A percentile compares a stretch with the other conserved stretches of the same genome.
These are phyloP conservation scores for Calonectria hongkongensis DNA, from an alignment of 2,329 filamentous ascomycete genomes.

Conservation along the genomic window DNA sequence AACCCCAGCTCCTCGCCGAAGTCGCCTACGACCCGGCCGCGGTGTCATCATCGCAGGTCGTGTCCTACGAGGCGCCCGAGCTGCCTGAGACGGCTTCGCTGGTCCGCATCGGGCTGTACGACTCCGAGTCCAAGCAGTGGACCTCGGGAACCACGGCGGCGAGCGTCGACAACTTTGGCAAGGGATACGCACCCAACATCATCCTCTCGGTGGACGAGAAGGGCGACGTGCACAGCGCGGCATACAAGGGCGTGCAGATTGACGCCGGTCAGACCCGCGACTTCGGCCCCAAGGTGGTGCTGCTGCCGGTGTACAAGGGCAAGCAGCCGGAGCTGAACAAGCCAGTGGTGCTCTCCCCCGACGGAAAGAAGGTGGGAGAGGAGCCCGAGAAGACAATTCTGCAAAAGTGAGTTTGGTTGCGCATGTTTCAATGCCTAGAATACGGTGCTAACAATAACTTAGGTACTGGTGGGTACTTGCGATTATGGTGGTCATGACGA, in stretches of 20 bases:
- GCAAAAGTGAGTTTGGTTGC: conserved; percentile 74
- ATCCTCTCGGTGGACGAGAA: conserved; percentile 69
- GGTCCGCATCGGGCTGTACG: conserved; percentile 76
- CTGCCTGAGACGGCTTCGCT: conserved; percentile 67
- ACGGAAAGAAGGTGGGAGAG: conserved; percentile 74
- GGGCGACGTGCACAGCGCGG: conserved; percentile 70
- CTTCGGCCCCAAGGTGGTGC: conserved; percentile 76
- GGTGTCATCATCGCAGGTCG: conserved; percentile 66
- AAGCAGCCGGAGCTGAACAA: conserved; percentile 77
- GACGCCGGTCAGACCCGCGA: conserved; percentile 80
- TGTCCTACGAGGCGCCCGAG: conserved; percentile 75
- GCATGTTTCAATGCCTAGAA: not conserved
- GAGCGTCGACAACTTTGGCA: conserved; percentile 74
- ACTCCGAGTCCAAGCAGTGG: conserved; percentile 68
- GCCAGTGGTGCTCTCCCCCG: conserved; percentile 76
- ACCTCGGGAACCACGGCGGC: conserved; percentile 73
- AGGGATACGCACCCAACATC: conserved; percentile 76
- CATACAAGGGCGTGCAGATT: conserved; percentile 73
- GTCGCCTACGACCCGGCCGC: conserved; percentile 72
- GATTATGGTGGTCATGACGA: conserved; percentile 71
- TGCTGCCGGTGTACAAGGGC: conserved; percentile 69
- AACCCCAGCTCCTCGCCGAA: conserved; percentile 70
- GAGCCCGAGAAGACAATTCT: conserved; percentile 78
- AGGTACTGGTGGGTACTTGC: conserved; percentile 82
- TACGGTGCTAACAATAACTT: conserved; percentile 58